Evolutionary conservation across 148 eudicot genomes (phyloP).

Genomic region (Chenopodium berlandieri): DNA sequence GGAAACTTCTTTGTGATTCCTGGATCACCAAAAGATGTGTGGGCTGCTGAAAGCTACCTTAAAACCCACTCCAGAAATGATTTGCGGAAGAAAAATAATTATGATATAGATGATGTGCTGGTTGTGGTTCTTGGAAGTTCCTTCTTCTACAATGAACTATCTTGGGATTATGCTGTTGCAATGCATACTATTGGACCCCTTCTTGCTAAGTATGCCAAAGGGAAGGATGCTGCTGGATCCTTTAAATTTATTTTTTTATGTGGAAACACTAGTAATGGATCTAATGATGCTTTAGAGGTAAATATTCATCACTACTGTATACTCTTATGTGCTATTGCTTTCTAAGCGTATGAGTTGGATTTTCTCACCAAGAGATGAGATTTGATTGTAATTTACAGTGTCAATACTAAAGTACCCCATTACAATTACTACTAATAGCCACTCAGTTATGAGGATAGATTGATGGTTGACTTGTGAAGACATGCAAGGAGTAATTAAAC

Average conservation of each 20-base stretch:
- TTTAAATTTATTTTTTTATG: slow-evolving; percentile 69
- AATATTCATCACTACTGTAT: neutral
- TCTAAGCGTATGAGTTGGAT: neutral
- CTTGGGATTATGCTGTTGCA: slow-evolving; percentile 85
- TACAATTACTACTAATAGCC: neutral
- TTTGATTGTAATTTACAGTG: neutral
- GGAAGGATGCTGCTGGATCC: slow-evolving; percentile 38
- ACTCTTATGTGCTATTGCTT: neutral
- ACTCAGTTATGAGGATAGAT: neutral
- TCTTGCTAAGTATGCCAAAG: slow-evolving; percentile 70
- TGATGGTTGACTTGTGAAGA: neutral
- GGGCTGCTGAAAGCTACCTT: slow-evolving; percentile 89
- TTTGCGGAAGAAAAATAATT: slow-evolving; percentile 56
- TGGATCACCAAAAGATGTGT: slow-evolving; percentile 92
- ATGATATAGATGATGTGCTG: slow-evolving; percentile 63
- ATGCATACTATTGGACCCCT: slow-evolving; percentile 82
- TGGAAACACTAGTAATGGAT: slow-evolving; percentile 69
- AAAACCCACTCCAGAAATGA: slow-evolving; percentile 58
- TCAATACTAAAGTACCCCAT: neutral
- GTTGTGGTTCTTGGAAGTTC: slow-evolving; percentile 84
- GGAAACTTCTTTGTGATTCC: slow-evolving; percentile 99
- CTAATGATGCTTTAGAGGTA: slow-evolving; percentile 80
- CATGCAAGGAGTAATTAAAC: neutral
- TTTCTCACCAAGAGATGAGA: neutral
- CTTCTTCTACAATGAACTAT: slow-evolving; percentile 73